phyloP scores from a whole-genome alignment of 2,329 filamentous ascomycete genomes.

The Clonostachys byssicola region DNA sequence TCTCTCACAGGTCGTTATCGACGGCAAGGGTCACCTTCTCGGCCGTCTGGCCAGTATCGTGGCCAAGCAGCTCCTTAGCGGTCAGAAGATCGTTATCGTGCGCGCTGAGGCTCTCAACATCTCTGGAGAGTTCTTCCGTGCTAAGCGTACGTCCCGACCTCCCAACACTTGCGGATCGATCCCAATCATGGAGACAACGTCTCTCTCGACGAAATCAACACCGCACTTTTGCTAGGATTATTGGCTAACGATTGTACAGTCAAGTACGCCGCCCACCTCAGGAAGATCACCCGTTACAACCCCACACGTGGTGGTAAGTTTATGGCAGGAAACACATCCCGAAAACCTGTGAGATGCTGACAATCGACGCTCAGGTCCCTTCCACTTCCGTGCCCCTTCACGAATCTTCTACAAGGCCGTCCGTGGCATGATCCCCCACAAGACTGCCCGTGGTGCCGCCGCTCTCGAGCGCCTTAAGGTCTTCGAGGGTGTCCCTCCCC shows the following conservation, averaged over 20 bases:
- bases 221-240: conserved; percentile 35
- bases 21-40: conserved; percentile 99
- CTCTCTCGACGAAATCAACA: conserved; percentile 4
- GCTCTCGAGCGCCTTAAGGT: conserved; percentile 99
- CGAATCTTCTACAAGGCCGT: conserved; percentile 99
- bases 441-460: conserved; percentile 95
- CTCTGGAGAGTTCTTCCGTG: conserved; percentile 99
- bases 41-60: conserved; percentile 97
- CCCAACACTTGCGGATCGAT: not conserved
- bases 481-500: conserved; percentile 98
- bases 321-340: conserved; percentile 2
- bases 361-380: conserved; percentile 65
- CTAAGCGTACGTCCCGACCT: conserved; percentile 82
- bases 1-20: conserved; percentile 79
- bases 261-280: conserved; percentile 99
- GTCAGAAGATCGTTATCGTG: conserved; percentile 99
- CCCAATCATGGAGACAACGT: no score
- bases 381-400: conserved; percentile 99
- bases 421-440: conserved; percentile 99
- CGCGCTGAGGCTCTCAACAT: conserved; percentile 99
- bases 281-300: conserved; percentile 99
- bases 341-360: conserved; percentile 19
- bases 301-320: conserved; percentile 91
- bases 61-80: conserved; percentile 97
- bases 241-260: conserved; percentile 52